phyloP scores from a whole-genome alignment of 2,329 filamentous ascomycete species.

The Hymenoscyphus fraxineus region DNA sequence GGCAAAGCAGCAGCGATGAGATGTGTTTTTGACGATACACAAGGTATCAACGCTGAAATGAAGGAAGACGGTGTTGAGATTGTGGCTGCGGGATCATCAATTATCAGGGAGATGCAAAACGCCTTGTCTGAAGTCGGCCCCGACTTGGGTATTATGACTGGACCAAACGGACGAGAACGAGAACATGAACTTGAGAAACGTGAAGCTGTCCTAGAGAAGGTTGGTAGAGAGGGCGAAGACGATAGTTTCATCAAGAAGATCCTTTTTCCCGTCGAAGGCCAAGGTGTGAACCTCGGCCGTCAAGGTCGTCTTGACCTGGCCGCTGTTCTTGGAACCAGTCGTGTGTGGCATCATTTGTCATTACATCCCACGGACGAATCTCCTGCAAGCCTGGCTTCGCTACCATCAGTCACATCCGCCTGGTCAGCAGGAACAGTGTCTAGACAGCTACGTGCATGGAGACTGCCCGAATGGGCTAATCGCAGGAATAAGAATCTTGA shows the following conservation, averaged over 20 bases:
- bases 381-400: constrained; percentile 68
- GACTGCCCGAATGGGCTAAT: constrained; percentile 94
- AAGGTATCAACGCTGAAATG: constrained; percentile 96
- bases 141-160: constrained; percentile 72
- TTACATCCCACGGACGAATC: constrained; percentile 88
- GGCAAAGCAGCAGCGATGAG: constrained; percentile 87
- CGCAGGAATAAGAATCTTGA: constrained; percentile 85
- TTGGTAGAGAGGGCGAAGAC: constrained; percentile 75
- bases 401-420: constrained; percentile 69
- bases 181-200: constrained; percentile 78
- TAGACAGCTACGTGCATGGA: constrained; percentile 87
- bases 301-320: constrained; percentile 75
- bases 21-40: constrained; percentile 86
- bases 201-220: constrained; percentile 79
- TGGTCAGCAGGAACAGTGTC: constrained; percentile 95
- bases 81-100: constrained; percentile 68
- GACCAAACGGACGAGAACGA: constrained; percentile 64
- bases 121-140: constrained; percentile 73
- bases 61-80: constrained; percentile 89
- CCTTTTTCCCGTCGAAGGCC: constrained; percentile 70
- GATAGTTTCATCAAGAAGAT: constrained; percentile 80
- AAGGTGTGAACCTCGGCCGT: constrained; percentile 78
- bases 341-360: constrained; percentile 91
- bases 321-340: constrained; percentile 71
- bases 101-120: constrained; percentile 81